Evolutionary conservation across 306 rosid species (phyloP), one percentile per base, ranked within the genome.

Genomic region (Cucumis sativus): DNA sequence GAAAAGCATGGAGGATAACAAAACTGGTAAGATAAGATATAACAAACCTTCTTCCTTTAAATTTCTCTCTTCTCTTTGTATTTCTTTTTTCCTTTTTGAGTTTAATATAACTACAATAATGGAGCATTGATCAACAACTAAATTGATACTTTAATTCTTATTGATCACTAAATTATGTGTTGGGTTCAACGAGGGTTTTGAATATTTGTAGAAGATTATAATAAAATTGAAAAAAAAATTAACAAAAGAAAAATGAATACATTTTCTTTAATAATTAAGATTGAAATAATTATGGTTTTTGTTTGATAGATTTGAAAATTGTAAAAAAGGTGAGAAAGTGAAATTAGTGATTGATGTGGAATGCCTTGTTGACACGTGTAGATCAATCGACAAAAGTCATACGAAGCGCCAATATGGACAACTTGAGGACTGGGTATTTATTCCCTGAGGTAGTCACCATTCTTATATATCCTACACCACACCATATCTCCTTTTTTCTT

Each of bases 391-490:
- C 91, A 7, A 79, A 82, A 79, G 85, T 85, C 56, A 79, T 78
- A 6, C 91, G 96, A 78, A 88, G 87, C 80, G 73, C 57, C 62
- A 86, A 88, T 77, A 80, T 90, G 91, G 93, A 90, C 82, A 88
- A 78, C 75, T 82, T 90, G 82, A 87, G 77, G 72, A 82, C 52
- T 51, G 89, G 78, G 83, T 89, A 89, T 71, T 74, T 89, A 70
- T 87, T 89, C 82, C 93, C 93, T 10, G 91, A 89, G 93, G 93
- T 78, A 51, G 39, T 23, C 62, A 28, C 30, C 30, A 21, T 13
- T 23, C 47, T 13, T 21, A 45, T 28, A 21, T 21, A 45, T 28
- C 1, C 4, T 17, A 65, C 14, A 18, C 55, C 55, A 3, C 18
- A 0, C 18, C 0, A 49, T 15, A 49, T 47, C 54, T 12, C 30